Evolutionary conservation across 352 stramenopile genomes (phyloP).

Genomic region (Blastocystis sp.): DNA sequence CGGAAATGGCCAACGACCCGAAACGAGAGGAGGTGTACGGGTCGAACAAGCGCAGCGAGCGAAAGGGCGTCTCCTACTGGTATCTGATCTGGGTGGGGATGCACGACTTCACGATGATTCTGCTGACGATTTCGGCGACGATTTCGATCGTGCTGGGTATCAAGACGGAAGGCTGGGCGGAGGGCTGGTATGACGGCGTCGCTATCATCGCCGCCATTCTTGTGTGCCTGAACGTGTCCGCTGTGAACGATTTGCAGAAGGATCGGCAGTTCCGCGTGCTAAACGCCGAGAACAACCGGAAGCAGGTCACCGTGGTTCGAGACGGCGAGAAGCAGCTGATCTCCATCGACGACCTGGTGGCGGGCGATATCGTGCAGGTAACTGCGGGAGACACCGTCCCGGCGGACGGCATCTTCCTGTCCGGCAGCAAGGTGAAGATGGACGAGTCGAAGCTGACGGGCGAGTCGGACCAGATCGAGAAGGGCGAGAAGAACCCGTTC

Average conservation of each 20-base stretch:
- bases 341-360: slow-evolving; percentile 72
- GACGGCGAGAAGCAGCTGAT: slow-evolving; percentile 59
- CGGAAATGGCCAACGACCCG: slow-evolving; percentile 71
- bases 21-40: slow-evolving; percentile 73
- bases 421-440: slow-evolving; percentile 88
- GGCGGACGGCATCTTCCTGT: slow-evolving; percentile 89
- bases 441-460: slow-evolving; percentile 94
- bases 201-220: slow-evolving; percentile 87
- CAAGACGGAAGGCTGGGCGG: slow-evolving; percentile 78
- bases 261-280: slow-evolving; percentile 85
- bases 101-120: slow-evolving; percentile 87
- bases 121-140: slow-evolving; percentile 83
- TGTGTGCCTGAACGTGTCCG: slow-evolving; percentile 85
- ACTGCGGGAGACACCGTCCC: slow-evolving; percentile 80
- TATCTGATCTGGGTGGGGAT: slow-evolving; percentile 87
- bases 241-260: slow-evolving; percentile 88
- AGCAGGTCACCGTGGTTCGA: slow-evolving; percentile 75
- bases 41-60: slow-evolving; percentile 53
- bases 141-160: slow-evolving; percentile 83
- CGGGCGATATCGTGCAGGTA: slow-evolving; percentile 75
- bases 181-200: slow-evolving; percentile 85
- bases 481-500: slow-evolving; percentile 83
- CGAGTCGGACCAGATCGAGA: slow-evolving; percentile 90
- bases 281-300: slow-evolving; percentile 82
- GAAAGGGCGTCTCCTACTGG: slow-evolving; percentile 74